Percentiles rank a stretch among this genome's conserved stretches.
Evolutionary conservation across 352 stramenopile species (phyloP).

Genomic region (Pythium aquatile): DNA sequence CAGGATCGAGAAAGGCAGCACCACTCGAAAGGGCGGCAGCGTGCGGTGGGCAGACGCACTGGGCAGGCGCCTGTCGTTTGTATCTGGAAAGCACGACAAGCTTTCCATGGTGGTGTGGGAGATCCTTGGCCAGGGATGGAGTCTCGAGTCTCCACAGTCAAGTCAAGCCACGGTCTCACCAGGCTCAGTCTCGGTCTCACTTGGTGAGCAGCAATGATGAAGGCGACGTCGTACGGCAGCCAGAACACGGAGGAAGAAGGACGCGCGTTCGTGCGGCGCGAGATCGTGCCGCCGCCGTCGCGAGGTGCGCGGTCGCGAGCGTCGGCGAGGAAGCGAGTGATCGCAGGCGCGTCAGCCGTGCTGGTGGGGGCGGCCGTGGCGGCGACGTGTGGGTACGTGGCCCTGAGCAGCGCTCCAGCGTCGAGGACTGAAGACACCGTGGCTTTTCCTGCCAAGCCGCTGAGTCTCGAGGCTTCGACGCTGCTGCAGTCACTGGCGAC

Average conservation of each 20-base stretch:
- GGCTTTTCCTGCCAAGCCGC: neutral
- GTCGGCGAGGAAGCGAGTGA: constrained; percentile 5
- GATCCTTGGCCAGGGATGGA: too few species aligned
- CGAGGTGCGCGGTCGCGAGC: neutral
- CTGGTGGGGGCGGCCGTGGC: constrained; percentile 7
- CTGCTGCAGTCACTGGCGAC: constrained; percentile 6
- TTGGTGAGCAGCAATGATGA: neutral
- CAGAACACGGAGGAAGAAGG: constrained; percentile 24
- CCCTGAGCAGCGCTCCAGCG: neutral
- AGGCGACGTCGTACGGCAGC: constrained; percentile 21
- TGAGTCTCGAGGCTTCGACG: constrained; percentile 2
- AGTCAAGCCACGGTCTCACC: neutral
- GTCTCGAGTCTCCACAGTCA: neutral
- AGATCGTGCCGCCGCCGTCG: constrained; percentile 3
- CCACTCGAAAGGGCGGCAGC: neutral
- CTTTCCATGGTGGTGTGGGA: too few species aligned
- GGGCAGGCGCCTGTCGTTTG: neutral
- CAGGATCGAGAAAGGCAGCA: neutral
- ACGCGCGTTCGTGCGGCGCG: constrained; percentile 15
- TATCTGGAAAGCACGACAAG: too few species aligned
- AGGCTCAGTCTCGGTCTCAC: neutral
- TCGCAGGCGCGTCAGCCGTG: constrained; percentile 9
- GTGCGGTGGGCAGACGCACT: constrained; percentile 2
- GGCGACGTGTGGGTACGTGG: constrained; percentile 14
- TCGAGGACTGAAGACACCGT: neutral